phyloP scores from a whole-genome alignment of 2,329 filamentous ascomycete genomes.

The Pseudophaeomoniella oleicola region DNA sequence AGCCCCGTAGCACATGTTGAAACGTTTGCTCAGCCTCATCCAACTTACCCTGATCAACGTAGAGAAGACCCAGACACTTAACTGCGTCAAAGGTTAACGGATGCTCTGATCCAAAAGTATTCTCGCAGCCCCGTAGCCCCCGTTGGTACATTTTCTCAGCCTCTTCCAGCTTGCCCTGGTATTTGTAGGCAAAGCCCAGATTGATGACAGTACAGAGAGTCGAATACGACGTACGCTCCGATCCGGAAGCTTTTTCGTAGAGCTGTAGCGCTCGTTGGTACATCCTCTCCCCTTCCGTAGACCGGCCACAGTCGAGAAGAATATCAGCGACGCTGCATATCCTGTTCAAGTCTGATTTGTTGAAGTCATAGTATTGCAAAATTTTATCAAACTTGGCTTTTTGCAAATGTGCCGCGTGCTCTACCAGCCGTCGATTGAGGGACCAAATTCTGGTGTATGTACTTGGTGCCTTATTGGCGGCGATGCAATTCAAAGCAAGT shows the following conservation, averaged over 20 bases:
- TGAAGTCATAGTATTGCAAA: conserved; percentile 8
- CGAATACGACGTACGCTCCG: conserved; percentile 4
- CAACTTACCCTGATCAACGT: conserved; percentile 12
- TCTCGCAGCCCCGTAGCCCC: conserved; percentile 8
- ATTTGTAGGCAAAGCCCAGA: conserved; percentile 2
- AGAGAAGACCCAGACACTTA: conserved; percentile 7
- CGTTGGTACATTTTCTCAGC: conserved; percentile 10
- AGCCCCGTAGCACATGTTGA: conserved; percentile 10
- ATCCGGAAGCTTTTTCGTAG: conserved; percentile 1
- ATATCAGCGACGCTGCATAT: too few relatives aligned
- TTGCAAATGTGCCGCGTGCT: conserved; percentile 8
- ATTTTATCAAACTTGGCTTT: conserved; percentile 2
- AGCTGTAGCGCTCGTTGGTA: conserved; percentile 4
- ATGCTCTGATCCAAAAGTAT: conserved; percentile 8
- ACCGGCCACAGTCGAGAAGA: too few relatives aligned
- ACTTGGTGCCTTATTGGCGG: conserved; percentile 14
- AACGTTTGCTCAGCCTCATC: conserved; percentile 13
- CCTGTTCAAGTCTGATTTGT: conserved; percentile 8
- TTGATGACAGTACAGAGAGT: conserved; percentile 4
- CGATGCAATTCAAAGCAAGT: too few relatives aligned
- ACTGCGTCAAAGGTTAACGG: conserved; percentile 4
- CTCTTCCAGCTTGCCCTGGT: conserved; percentile 11
- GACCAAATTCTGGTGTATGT: conserved; percentile 10
- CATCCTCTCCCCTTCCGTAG: conserved; percentile 2
- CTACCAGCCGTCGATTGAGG: conserved; percentile 9